Evolutionary conservation across 2,329 filamentous ascomycete genomes (phyloP).

Genomic region (Aspergillus texensis): DNA sequence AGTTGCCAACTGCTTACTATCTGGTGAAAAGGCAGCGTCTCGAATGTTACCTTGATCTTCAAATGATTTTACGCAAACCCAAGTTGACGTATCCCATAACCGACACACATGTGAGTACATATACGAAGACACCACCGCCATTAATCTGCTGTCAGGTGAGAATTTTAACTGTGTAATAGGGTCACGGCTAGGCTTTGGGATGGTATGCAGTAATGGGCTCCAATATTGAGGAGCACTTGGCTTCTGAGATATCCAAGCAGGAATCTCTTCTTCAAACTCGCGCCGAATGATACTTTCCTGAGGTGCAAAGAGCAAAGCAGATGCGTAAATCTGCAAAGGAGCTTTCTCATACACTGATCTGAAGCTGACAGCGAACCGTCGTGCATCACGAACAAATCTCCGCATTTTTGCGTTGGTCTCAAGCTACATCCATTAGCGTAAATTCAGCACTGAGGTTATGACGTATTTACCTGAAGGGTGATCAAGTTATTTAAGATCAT

Average conservation of each 20-base stretch:
- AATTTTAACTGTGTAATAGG: fast-evolving
- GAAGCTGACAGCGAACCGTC: not conserved
- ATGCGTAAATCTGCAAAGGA: conserved; percentile 3
- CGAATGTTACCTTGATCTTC: not conserved
- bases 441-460: not conserved
- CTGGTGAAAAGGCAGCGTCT: not conserved
- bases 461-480: not conserved
- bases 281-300: not conserved
- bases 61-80: not conserved
- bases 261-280: not conserved
- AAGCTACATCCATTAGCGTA: not conserved
- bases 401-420: not conserved
- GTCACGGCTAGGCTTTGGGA: not conserved
- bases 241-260: not conserved
- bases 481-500: not conserved
- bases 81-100: not conserved
- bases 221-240: not conserved
- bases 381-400: not conserved
- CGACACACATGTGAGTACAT: not conserved
- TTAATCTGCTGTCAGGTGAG: not conserved
- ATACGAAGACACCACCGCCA: not conserved
- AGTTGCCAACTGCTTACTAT: not conserved
- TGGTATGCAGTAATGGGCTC: not conserved
- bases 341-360: not conserved
- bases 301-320: not conserved